These are phyloP conservation scores for Lecanicillium sp. DNA, from an alignment of 2,329 filamentous ascomycete species.

Conservation along the genomic window DNA sequence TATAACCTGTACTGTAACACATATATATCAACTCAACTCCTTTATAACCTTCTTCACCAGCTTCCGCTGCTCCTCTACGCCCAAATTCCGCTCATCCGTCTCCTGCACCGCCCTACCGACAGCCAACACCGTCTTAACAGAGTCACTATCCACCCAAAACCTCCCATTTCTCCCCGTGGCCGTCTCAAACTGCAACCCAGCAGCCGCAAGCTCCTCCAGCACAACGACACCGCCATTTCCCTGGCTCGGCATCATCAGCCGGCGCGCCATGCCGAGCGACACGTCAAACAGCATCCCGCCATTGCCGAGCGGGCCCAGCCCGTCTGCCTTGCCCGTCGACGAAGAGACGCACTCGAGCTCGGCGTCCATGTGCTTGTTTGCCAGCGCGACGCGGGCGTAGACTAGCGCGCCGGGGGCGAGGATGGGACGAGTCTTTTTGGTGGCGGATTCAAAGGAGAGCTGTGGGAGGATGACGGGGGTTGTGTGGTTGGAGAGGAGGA, in stretches of 20 bases:
- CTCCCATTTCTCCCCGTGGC: conserved; percentile 88
- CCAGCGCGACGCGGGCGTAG: conserved; percentile 75
- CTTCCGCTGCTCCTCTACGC: conserved; percentile 60
- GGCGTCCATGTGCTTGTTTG: conserved; percentile 75
- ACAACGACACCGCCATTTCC: conserved; percentile 59
- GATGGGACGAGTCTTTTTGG: conserved; percentile 82
- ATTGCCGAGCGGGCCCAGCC: conserved; percentile 65
- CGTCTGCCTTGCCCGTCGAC: conserved; percentile 79
- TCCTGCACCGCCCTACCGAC: conserved; percentile 72
- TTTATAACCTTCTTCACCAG: conserved; percentile 59
- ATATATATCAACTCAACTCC: conserved; percentile 44
- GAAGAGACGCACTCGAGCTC: conserved; percentile 87
- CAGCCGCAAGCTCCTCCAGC: conserved; percentile 67
- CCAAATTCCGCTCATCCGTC: conserved; percentile 62
- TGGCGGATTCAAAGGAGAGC: conserved; percentile 86
- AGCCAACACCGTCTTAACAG: conserved; percentile 60
- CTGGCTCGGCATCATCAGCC: conserved; percentile 60
- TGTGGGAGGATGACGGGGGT: conserved; percentile 67
- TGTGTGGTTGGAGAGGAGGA: conserved; percentile 60
- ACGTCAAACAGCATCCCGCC: conserved; percentile 83
- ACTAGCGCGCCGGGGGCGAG: conserved; percentile 69
- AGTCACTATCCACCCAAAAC: conserved; percentile 83
- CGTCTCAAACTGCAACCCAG: conserved; percentile 82
- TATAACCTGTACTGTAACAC: not conserved
- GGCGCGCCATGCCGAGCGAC: conserved; percentile 71